These are phyloP conservation scores for Pyrus communis DNA, from an alignment of 306 rosid genomes.

Conservation along the genomic window DNA sequence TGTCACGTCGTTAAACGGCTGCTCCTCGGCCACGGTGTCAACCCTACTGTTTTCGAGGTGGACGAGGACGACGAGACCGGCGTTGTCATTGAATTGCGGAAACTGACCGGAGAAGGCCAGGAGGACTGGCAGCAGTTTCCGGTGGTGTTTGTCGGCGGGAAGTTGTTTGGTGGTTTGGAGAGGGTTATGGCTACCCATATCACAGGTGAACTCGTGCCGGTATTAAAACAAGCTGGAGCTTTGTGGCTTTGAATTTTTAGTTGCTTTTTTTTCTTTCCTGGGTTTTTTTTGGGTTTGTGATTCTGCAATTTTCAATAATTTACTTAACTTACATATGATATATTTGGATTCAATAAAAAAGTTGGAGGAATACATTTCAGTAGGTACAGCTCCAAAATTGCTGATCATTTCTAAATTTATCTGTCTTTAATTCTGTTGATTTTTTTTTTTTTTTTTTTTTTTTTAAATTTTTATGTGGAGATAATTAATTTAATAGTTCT, in stretches of 20 bases:
- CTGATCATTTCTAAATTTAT: not conserved
- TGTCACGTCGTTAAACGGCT: slow-evolving; percentile 68
- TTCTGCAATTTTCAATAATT: not conserved
- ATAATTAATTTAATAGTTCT: not conserved
- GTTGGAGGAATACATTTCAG: not conserved
- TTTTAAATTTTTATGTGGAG: not conserved
- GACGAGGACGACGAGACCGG: slow-evolving; percentile 43
- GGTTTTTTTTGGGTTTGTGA: not conserved
- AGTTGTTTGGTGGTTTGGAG: slow-evolving; percentile 84
- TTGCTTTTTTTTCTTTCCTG: not conserved
- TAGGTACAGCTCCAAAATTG: not conserved
- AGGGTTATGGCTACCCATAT: slow-evolving; percentile 82
- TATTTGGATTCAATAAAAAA: not conserved
- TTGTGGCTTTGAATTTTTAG: slow-evolving; percentile 64
- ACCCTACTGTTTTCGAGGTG: slow-evolving; percentile 67
- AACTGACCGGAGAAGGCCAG: not conserved
- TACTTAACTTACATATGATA: not conserved
- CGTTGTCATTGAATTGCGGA: slow-evolving; percentile 27
- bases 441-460: too few relatives aligned
- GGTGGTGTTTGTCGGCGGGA: slow-evolving; percentile 82
- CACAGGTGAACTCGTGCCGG: slow-evolving; percentile 82
- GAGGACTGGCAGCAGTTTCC: slow-evolving; percentile 46
- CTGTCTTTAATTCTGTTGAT: not conserved
- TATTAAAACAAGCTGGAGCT: slow-evolving; percentile 83
- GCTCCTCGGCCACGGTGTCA: slow-evolving; percentile 75